phyloP scores from a whole-genome alignment of 306 rosid genomes.

The Quercus wislizeni region DNA sequence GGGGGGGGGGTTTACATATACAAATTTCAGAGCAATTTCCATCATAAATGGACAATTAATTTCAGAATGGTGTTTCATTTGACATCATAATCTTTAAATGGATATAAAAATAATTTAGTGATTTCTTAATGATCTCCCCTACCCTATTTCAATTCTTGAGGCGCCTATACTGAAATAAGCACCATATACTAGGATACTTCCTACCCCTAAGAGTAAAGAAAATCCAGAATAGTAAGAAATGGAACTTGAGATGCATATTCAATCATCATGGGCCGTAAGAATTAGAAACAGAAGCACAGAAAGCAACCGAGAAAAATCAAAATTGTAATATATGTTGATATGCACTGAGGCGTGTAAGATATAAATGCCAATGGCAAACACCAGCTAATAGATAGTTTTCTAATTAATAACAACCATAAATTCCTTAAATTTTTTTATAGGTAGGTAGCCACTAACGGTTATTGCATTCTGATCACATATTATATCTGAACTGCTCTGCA shows the following conservation, averaged over 20 bases:
- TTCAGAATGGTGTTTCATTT: too few species aligned
- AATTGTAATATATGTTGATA: neutral
- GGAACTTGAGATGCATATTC: neutral
- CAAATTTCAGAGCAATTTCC: neutral
- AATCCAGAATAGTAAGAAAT: neutral
- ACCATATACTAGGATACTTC: neutral
- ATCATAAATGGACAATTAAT: neutral
- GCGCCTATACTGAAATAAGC: neutral
- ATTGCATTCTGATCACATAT: constrained; percentile 20
- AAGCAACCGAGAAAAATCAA: neutral
- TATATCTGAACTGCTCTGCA: neutral
- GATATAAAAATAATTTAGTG: constrained; percentile 1
- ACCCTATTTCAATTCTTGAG: neutral
- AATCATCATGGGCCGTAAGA: neutral
- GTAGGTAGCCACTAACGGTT: constrained; percentile 4
- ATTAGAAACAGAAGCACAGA: neutral
- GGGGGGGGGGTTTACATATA: neutral
- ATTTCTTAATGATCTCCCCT: neutral
- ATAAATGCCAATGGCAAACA: neutral
- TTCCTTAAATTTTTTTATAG: neutral
- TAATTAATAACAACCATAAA: neutral
- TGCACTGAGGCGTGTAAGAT: neutral
- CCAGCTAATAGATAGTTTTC: neutral
- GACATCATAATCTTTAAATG: neutral
- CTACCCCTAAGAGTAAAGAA: neutral